Evolutionary conservation across 2,329 filamentous ascomycete species (phyloP).

Genomic region (Botrytis fabae): DNA sequence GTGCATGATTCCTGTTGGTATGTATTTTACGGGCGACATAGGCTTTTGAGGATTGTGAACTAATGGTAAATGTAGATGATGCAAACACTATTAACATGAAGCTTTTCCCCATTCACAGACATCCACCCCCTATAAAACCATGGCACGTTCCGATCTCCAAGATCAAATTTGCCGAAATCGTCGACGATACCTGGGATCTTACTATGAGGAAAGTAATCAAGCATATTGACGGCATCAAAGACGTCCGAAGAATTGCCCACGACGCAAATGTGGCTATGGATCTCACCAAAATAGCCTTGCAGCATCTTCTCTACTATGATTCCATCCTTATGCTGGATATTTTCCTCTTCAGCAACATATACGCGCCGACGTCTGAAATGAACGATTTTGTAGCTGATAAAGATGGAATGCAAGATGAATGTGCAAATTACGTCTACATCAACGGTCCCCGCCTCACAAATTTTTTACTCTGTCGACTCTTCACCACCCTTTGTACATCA

Average conservation of each 20-base stretch:
- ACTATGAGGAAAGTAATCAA: constrained; percentile 78
- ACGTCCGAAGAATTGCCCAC: constrained; percentile 82
- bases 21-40: constrained; percentile 38
- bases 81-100: constrained; percentile 96
- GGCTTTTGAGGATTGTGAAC: not conserved
- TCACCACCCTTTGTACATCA: constrained; percentile 80
- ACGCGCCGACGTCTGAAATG: constrained; percentile 77
- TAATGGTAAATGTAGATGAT: constrained; percentile 62
- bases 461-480: constrained; percentile 75
- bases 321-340: constrained; percentile 88
- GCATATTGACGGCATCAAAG: constrained; percentile 87
- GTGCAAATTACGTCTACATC: constrained; percentile 70
- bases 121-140: constrained; percentile 74
- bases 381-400: constrained; percentile 75
- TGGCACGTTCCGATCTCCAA: constrained; percentile 88
- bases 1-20: constrained; percentile 96
- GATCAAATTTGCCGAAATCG: constrained; percentile 62
- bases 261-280: constrained; percentile 83
- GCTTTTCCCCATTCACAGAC: constrained; percentile 79
- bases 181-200: constrained; percentile 71
- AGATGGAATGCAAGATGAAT: constrained; percentile 79
- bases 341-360: constrained; percentile 91
- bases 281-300: constrained; percentile 80
- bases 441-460: constrained; percentile 48
- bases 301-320: constrained; percentile 90